Conservation (phyloP, 2,329 filamentous ascomycete species). For the Thielaviopsis euricoi region DNA sequence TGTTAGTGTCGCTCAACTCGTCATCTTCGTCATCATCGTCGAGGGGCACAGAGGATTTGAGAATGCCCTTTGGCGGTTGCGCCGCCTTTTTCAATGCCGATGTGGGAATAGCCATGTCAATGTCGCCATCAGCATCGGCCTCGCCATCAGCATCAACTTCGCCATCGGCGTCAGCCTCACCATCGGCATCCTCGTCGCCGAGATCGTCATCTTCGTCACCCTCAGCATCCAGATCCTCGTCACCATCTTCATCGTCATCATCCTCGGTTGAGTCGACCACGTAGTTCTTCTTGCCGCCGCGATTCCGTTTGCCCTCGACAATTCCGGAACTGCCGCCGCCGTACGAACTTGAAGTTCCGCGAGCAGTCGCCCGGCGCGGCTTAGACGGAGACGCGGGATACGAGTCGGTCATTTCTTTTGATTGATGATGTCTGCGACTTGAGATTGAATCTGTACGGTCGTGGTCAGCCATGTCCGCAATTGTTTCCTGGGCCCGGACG, state of each 20-base stretch:
- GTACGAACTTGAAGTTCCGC: not conserved
- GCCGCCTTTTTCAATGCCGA: slow-evolving; percentile 15
- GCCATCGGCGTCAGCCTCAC: slow-evolving; percentile 21
- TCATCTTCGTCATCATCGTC: slow-evolving; percentile 34
- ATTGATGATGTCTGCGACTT: slow-evolving; percentile 17
- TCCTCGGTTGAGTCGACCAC: slow-evolving; percentile 38
- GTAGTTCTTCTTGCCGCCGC: slow-evolving; percentile 41
- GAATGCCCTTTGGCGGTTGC: slow-evolving; percentile 5
- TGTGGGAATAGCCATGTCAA: slow-evolving; percentile 28
- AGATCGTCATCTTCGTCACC: slow-evolving; percentile 18
- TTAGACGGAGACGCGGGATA: slow-evolving; percentile 17
- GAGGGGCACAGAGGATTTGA: slow-evolving; percentile 16
- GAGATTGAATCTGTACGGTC: slow-evolving; percentile 17
- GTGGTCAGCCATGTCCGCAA: slow-evolving; percentile 31
- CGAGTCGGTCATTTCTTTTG: slow-evolving; percentile 4
- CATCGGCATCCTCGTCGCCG: slow-evolving; percentile 26
- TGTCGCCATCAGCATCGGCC: slow-evolving; percentile 28
- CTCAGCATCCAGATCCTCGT: slow-evolving; percentile 20
- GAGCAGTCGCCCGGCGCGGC: slow-evolving; percentile 22
- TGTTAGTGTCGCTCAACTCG: slow-evolving; percentile 40
- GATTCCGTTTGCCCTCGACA: slow-evolving; percentile 33
- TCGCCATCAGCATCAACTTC: too few species aligned
- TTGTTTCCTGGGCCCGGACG: slow-evolving; percentile 25
- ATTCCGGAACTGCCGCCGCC: slow-evolving; percentile 27
- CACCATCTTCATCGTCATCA: slow-evolving; percentile 27